These are phyloP conservation scores for Diaporthe australafricana DNA, from an alignment of 2,329 filamentous ascomycete species.

Conservation along the genomic window DNA sequence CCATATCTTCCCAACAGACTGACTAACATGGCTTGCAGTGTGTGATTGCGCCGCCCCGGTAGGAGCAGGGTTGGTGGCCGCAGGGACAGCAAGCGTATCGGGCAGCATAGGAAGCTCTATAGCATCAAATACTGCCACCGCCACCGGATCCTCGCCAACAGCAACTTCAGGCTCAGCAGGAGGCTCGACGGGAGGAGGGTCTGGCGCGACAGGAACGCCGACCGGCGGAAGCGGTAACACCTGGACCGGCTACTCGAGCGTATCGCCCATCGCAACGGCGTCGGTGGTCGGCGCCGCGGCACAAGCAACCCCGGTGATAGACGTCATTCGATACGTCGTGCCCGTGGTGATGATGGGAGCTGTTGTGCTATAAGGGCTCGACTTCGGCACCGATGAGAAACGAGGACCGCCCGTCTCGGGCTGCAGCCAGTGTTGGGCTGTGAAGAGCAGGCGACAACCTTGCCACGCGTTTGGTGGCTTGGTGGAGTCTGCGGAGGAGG, in stretches of 20 bases:
- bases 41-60: slow-evolving; percentile 34
- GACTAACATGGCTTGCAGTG: slow-evolving; percentile 21
- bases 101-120: neutral
- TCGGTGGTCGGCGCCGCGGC: slow-evolving; percentile 31
- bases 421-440: neutral
- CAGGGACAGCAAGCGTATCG: slow-evolving; percentile 29
- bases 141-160: neutral
- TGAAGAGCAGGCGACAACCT: neutral
- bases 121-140: slow-evolving; percentile 26
- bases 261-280: slow-evolving; percentile 34
- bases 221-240: slow-evolving; percentile 11
- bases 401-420: neutral
- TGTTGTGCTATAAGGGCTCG: slow-evolving; percentile 15
- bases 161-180: neutral
- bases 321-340: slow-evolving; percentile 25
- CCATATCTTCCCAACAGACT: neutral
- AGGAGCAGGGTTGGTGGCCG: neutral
- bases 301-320: slow-evolving; percentile 22
- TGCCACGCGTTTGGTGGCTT: neutral
- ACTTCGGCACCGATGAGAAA: neutral
- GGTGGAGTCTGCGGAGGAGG: slow-evolving; percentile 1
- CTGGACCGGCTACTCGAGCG: slow-evolving; percentile 36
- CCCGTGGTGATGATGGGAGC: slow-evolving; percentile 32
- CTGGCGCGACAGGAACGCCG: slow-evolving; percentile 5
- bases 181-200: neutral